Base-by-base conservation (phyloP, 225 moss, liverwort and hornwort genomes). In the Pseudisothecium myosuroides region DNA sequence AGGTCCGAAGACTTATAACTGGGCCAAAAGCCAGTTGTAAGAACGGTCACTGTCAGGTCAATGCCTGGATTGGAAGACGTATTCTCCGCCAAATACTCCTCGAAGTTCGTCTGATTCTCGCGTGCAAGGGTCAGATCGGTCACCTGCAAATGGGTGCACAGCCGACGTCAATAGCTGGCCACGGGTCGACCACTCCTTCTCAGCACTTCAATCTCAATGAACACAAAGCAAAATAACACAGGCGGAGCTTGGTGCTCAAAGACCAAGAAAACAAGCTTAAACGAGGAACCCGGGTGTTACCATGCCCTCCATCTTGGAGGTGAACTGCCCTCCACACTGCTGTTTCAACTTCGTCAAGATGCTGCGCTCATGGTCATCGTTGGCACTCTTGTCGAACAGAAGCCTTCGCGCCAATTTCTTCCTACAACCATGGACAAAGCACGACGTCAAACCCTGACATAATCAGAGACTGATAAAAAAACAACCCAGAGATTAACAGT, bases 221-320 rank as follows among this genome's bases (percentile, higher is more conserved):
- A 75, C 67, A 61, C 21, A 54, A 54, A 67, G 12, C 28, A 50
- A 17, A 86, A 19, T 10, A 17, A 60, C 28, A 56, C 58, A 64
- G 17, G 34, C 20, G 24, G 60, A 75, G 65, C 65, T 65, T 7
- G 65, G 34, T 65, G 34, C 65, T 5, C 0, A 34, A 65, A 34
- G 34, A 65, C 65, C 1, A 65, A 18, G 17, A 15, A 58, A 74
- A 74, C 41, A 76, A 41, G n/a, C 59, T 54, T 12, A 66, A 54
- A 66, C 59, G 27, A 61, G 22, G 41, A 55, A 69, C 41, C 22
- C n/a, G 22, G 20, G 26, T 73, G 55, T 79, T 90, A 98, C 98
- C 98, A 98, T 98, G 90, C 98, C 98, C 91, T 98, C 98, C 98
- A 98, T 98, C 90, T 98, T 98, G 17, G 98, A 98, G 3, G 98